Conservation (phyloP, 345 rosid genomes). For the Melastoma malabathricum region DNA sequence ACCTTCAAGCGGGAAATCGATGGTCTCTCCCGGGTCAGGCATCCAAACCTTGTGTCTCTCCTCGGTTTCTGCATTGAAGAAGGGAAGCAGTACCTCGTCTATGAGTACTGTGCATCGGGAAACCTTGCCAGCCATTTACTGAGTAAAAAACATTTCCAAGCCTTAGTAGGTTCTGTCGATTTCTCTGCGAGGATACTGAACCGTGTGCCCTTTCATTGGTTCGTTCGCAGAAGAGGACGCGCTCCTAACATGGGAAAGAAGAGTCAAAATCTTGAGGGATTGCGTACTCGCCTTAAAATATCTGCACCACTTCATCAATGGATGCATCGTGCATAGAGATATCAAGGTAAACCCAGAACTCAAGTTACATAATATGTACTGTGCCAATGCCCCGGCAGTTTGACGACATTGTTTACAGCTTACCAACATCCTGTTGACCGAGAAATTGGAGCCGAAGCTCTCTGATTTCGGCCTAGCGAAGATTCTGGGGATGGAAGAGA, state of each 20-base stretch:
- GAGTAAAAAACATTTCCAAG: constrained; percentile 15
- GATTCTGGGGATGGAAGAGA: constrained; percentile 61
- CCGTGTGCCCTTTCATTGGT: background rate
- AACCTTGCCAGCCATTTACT: constrained; percentile 48
- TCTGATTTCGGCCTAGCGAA: constrained; percentile 57
- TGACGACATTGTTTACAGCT: constrained; percentile 23
- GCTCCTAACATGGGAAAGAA: constrained; percentile 38
- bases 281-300: constrained; percentile 42
- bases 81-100: constrained; percentile 45
- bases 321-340: constrained; percentile 66
- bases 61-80: constrained; percentile 46
- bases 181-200: background rate
- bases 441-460: constrained; percentile 41
- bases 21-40: constrained; percentile 49
- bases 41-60: constrained; percentile 45
- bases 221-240: constrained; percentile 31
- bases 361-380: background rate
- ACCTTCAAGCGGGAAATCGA: constrained; percentile 48
- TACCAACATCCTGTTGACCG: constrained; percentile 58
- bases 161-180: no score
- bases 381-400: background rate
- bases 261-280: constrained; percentile 43
- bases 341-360: constrained; percentile 29
- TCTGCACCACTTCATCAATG: constrained; percentile 46
- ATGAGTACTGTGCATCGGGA: constrained; percentile 44